These are phyloP conservation scores for Fusarium pseudoanthophilum DNA, from an alignment of 2,329 filamentous ascomycete species.

Conservation along the genomic window DNA sequence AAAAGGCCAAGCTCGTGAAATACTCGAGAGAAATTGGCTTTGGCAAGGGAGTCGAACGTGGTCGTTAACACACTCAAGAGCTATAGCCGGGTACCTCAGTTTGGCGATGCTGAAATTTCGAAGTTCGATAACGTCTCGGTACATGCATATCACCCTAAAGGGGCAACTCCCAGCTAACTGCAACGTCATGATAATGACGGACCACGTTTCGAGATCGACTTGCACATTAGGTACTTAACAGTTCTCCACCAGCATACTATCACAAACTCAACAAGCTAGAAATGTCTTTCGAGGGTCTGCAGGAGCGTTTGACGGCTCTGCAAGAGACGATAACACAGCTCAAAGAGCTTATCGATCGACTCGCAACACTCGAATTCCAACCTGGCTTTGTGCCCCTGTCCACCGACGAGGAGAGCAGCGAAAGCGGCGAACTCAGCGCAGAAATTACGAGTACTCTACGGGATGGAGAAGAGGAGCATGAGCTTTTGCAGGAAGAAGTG, in stretches of 20 bases:
- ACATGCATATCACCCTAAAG: conserved; percentile 42
- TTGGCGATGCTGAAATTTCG: conserved; percentile 42
- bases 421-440: conserved; percentile 76
- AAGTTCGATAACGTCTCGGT: conserved; percentile 18
- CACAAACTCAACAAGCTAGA: conserved; percentile 6
- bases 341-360: conserved; percentile 67
- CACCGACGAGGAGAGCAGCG: conserved; percentile 61
- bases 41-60: conserved; percentile 4
- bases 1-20: conserved; percentile 11
- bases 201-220: conserved; percentile 41
- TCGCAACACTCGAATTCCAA: conserved; percentile 67
- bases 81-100: neutral
- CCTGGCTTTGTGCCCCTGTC: conserved; percentile 66
- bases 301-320: conserved; percentile 67
- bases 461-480: conserved; percentile 84
- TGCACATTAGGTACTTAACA: neutral
- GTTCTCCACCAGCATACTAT: neutral
- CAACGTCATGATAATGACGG: conserved; percentile 42
- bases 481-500: conserved; percentile 81
- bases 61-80: conserved; percentile 15
- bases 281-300: conserved; percentile 69
- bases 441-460: conserved; percentile 85
- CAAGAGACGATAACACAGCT: conserved; percentile 72
- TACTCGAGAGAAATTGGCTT: neutral
- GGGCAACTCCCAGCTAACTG: conserved; percentile 21